Evolutionary conservation across 495 filamentous ascomycete genomes (phyloP).

Genomic region (Aspergillus mulundensis): DNA sequence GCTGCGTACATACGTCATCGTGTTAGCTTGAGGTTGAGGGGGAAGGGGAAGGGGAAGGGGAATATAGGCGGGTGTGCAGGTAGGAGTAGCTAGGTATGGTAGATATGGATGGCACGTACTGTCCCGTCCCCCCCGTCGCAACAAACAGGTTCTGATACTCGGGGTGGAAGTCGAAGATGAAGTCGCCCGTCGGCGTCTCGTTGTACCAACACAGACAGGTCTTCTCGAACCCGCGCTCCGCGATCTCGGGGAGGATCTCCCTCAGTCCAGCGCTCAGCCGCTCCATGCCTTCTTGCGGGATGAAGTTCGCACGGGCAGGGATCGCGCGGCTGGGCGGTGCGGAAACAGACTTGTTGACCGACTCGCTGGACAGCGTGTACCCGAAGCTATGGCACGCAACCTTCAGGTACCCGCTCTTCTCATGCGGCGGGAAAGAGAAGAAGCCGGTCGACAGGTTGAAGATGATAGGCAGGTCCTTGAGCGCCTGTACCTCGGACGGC

Average conservation of each 20-base stretch:
- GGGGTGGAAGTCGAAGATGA: conserved; percentile 71
- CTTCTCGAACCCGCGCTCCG: conserved; percentile 56
- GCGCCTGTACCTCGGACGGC: conserved; percentile 52
- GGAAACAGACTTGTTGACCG: conserved; percentile 15
- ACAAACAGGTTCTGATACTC: conserved; percentile 61
- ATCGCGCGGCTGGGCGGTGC: conserved; percentile 21
- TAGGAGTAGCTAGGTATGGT: no score
- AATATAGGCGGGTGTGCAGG: no score
- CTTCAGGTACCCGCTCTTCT: conserved; percentile 50
- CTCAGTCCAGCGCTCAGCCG: conserved; percentile 35
- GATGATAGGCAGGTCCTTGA: conserved; percentile 61
- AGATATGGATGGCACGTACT: conserved; percentile 43
- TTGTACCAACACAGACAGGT: conserved; percentile 81
- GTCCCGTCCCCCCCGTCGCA: conserved; percentile 75
- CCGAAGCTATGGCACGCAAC: conserved; percentile 72
- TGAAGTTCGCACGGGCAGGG: conserved; percentile 26
- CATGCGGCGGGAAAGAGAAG: conserved; percentile 69
- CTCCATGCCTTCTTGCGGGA: conserved; percentile 30
- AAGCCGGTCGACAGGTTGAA: conserved; percentile 71
- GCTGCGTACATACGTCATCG: conserved; percentile 15
- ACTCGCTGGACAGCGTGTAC: conserved; percentile 39
- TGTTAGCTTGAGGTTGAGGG: no score
- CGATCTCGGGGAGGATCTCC: conserved; percentile 56
- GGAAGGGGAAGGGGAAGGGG: no score
- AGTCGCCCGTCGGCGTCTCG: conserved; percentile 71